These are phyloP conservation scores for Moesziomyces parantarcticus DNA, from an alignment of 1,284 basidiomycete genomes.

Conservation along the genomic window DNA sequence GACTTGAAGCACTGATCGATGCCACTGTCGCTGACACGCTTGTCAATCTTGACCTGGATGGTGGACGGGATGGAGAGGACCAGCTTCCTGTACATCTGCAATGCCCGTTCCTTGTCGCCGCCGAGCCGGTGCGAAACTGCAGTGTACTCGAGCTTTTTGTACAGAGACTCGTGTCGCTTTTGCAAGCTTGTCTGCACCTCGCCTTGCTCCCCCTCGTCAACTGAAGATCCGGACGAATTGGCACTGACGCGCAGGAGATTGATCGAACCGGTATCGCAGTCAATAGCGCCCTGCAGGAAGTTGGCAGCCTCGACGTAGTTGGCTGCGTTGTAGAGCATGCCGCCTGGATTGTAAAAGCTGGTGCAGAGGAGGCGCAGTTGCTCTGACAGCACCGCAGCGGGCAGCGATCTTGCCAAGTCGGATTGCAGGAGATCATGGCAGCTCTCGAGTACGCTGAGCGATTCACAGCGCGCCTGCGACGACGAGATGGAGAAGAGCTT, in stretches of 20 bases:
- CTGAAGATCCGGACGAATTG: neutral
- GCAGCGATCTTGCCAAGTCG: constrained; percentile 6
- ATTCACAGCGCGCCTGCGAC: constrained; percentile 16
- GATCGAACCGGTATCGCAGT: constrained; percentile 34
- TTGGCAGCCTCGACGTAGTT: constrained; percentile 55
- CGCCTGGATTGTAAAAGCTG: constrained; percentile 68
- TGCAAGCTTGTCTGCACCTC: constrained; percentile 5
- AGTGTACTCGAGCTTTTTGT: constrained; percentile 45
- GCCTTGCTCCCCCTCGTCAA: constrained; percentile 5
- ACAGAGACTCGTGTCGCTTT: constrained; percentile 14
- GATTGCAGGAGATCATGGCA: constrained; percentile 17
- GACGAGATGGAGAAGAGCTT: constrained; percentile 32
- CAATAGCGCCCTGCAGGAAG: constrained; percentile 58
- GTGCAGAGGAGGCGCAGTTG: constrained; percentile 55
- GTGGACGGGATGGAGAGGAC: constrained; percentile 10
- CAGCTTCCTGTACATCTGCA: constrained; percentile 20
- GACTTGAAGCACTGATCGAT: constrained; percentile 29
- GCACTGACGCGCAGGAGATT: constrained; percentile 1
- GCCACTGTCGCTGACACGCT: constrained; percentile 5
- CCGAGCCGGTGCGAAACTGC: constrained; percentile 46
- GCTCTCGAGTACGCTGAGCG: constrained; percentile 18
- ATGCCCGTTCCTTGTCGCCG: constrained; percentile 16
- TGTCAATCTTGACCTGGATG: constrained; percentile 4
- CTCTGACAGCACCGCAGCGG: constrained; percentile 16
- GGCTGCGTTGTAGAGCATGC: constrained; percentile 66